These are phyloP conservation scores for Oenanthe javanica DNA, from an alignment of 140 eudicot species.

Conservation along the genomic window DNA sequence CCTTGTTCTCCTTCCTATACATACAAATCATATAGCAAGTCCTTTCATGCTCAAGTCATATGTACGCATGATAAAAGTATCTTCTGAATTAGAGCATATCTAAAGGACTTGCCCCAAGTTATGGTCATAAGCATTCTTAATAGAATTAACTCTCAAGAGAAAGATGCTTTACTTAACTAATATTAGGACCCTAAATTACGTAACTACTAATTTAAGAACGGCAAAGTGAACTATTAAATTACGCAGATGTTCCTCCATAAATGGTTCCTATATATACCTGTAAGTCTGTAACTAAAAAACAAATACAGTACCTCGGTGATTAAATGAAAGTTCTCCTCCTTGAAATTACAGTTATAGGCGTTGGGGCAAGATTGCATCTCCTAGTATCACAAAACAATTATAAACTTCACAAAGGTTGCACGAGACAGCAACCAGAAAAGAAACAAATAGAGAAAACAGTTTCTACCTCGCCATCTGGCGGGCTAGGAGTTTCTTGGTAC, in stretches of 20 bases:
- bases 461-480: constrained; percentile 53
- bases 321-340: constrained; percentile 82
- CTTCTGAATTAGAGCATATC: no score
- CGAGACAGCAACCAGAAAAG: not conserved
- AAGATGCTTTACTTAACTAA: not conserved
- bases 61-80: no score
- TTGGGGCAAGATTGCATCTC: constrained; percentile 92
- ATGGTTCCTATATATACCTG: not conserved
- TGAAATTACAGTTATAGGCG: constrained; percentile 48
- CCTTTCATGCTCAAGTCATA: not conserved
- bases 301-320: constrained; percentile 54
- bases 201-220: not conserved
- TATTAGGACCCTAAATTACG: not conserved
- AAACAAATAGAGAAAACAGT: not conserved
- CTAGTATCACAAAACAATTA: constrained; percentile 23
- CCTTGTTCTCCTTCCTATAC: constrained; percentile 87
- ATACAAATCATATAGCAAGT: constrained; percentile 8
- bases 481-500: constrained; percentile 62
- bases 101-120: no score
- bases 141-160: no score
- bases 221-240: not conserved
- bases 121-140: no score
- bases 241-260: not conserved
- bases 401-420: no score
- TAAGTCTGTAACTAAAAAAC: not conserved